Evolutionary conservation across 208 protist genomes (phyloP), one percentile per base, ranked within the genome.

Genomic region (Vickermania ingenoplastis): DNA sequence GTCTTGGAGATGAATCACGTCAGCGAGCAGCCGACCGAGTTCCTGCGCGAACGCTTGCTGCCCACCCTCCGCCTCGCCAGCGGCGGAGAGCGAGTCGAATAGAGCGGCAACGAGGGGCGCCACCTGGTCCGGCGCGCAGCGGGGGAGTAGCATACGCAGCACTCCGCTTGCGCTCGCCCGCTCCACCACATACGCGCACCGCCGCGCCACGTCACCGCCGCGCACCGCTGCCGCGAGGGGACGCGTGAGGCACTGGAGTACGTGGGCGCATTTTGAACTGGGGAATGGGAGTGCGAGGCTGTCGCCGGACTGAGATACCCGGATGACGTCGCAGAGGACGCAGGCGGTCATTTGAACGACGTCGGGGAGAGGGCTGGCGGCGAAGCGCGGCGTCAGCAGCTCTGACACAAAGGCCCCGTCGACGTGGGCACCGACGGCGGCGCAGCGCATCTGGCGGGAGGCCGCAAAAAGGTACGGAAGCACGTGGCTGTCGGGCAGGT

Each of bases 291-390:
- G 56, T 21, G 65, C 13, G 0, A 22, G 25, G 29, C 27, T 31
- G 41, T 59, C 14, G 23, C 28, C 59, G 26, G 51, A 31, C 31
- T 0, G 58, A 28, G 63, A 56, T 0, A 87, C 71, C 1, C 84
- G 77, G 11, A 86, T 59, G 22, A 74, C 51, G 29, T 91, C 84
- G 49, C 75, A 82, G 0, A 91, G 48, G 11, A 88, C 45, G n/a
- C 80, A 91, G 1, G 65, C 75, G 0, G 81, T 81, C 21, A 88
- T 62, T 59, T 88, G 78, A 24, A 65, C 66, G 14, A 88, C 84
- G 23, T 76, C 75, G 1, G 69, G 60, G 41, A 77, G 61, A 30
- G 59, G 62, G 36, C 73, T 85, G 2, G 41, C 61, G 5, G 81
- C 59, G 27, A 81, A 77, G 29, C 83, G 80, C n/a, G 74, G 68